Base-by-base conservation (phyloP, 2,329 filamentous ascomycete species). In the Aureobasidium pullulans region DNA sequence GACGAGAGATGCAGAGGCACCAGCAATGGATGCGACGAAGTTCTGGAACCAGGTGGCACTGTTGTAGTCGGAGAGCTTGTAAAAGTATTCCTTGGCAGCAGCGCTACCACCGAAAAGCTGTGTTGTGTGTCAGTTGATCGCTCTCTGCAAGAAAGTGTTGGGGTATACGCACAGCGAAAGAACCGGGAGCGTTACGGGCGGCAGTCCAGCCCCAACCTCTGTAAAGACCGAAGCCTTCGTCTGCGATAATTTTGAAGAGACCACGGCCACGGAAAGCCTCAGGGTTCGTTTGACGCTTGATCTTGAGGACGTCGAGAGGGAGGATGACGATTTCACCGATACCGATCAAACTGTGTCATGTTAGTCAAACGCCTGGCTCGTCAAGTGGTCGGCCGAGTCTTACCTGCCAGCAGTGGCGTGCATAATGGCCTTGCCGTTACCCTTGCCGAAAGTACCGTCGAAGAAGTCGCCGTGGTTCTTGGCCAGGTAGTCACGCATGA, bases 201-300 rank as follows among this genome's bases (percentile, higher is more conserved):
- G 94, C 94, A 54, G 94, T 97, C 94, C 94, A 97, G 66, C 90
- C 90, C 85, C 92, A 96, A 62, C 94, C 94, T 71, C 94, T 85
- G 80, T 99, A 99, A 54, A 99, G 79, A 52, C 91, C 91, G 70
- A 97, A 95, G 37, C 94, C 94, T 76, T 99, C 94, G 71, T 99
- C 94, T 61, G 84, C 83, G 63, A 99, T 83, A 65, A 99, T 97
- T 76, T 83, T 87, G 72, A 97, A 78, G 62, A 99, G 81, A 63
- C 94, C 94, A 69, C 94, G 89, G 67, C 93, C 93, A 66, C 91
- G 85, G 85, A 99, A 99, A 37, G 94, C 92, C 72, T 97, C 94
- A 42, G 94, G 94, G 81, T 99, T 99, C 66, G 94, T 99, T 80
- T 99, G 94, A 69, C 94, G 87, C 84, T 99, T 99, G 80, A 99